These are phyloP conservation scores for Poa pratensis DNA, from an alignment of 176 grass and related monocot genomes.

Conservation along the genomic window DNA sequence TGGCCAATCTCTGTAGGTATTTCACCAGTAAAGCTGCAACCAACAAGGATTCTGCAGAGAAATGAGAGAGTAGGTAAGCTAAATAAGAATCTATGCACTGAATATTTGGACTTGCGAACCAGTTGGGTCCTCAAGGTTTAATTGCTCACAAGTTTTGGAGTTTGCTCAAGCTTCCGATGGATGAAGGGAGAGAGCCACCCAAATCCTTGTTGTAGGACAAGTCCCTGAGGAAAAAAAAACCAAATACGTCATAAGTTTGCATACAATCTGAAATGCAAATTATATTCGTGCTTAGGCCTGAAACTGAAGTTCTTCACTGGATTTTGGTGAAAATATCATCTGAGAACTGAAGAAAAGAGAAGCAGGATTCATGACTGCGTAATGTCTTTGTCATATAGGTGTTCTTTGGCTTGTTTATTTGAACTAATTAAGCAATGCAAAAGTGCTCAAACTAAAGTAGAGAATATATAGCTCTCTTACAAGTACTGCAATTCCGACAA, in stretches of 20 bases:
- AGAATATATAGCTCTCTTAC: conserved; percentile 48
- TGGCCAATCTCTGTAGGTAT: conserved; percentile 73
- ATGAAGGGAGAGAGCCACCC: conserved; percentile 55
- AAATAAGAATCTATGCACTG: conserved; percentile 18
- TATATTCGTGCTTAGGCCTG: neutral
- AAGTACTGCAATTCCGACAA: conserved; percentile 54
- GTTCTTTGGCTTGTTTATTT: neutral
- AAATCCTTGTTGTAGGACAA: conserved; percentile 79
- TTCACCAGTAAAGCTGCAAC: conserved; percentile 83
- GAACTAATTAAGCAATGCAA: neutral
- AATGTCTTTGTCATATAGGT: neutral
- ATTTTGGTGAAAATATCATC: conserved; percentile 2
- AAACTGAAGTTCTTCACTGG: neutral
- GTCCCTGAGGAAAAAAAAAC: conserved; percentile 52
- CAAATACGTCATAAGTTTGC: neutral
- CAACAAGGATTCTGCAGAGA: conserved; percentile 70
- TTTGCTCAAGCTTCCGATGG: conserved; percentile 71
- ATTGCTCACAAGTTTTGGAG: conserved; percentile 62
- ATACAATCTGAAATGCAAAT: neutral
- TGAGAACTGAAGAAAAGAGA: neutral
- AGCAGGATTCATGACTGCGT: neutral
- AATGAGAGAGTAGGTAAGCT: neutral
- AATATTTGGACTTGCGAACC: neutral
- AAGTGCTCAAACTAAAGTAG: neutral
- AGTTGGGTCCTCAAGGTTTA: neutral